Base-by-base conservation (phyloP, 345 rosid genomes). In the Populus simonii region DNA sequence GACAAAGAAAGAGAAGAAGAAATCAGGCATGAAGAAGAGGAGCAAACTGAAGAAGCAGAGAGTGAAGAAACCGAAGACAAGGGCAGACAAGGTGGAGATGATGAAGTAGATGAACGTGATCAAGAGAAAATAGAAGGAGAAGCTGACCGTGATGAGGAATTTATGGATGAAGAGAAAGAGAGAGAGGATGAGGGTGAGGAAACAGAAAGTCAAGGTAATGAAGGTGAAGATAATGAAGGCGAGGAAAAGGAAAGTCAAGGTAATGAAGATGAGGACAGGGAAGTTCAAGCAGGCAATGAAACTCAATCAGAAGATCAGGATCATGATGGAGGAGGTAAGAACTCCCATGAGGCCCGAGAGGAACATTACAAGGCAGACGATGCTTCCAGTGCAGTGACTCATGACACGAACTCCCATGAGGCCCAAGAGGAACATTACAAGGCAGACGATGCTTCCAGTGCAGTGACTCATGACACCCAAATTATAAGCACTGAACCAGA, bases 371-470 rank as follows among this genome's bases (percentile, higher is more conserved):
- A 83, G 84, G 97, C 87, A 15, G 99, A 96, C 78, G 99, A 96
- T 85, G 99, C 98, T 80, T 96, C 98, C 39, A 96, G 97, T 84
- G 99, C 98, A 18, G 99, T 96, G 68, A 82, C 97, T 51, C 98
- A 96, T 63, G 96, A 92, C 73, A 72, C 85, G 76, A 74, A 78
- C 20, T 63, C 85, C 74, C 91, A 90, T 29, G 97, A 87, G 86
- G 98, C 98, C 18, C 88, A 94, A 20, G 97, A 94, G 83, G 94
- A 87, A 83, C 85, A 87, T 75, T 94, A 94, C 79, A 91, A 83
- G 84, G 97, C 87, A 15, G 99, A 96, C 79, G 99, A 96, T 85
- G 99, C 98, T 80, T 96, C 98, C 39, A 96, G 97, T 84, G 99
- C 98, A 18, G 99, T 96, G 66, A 82, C 97, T 51, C 98, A 96